A percentile compares a stretch with the other conserved stretches of the same genome.
These are phyloP conservation scores for Trametes versicolor DNA, from an alignment of 1,284 basidiomycete genomes.

Conservation along the genomic window DNA sequence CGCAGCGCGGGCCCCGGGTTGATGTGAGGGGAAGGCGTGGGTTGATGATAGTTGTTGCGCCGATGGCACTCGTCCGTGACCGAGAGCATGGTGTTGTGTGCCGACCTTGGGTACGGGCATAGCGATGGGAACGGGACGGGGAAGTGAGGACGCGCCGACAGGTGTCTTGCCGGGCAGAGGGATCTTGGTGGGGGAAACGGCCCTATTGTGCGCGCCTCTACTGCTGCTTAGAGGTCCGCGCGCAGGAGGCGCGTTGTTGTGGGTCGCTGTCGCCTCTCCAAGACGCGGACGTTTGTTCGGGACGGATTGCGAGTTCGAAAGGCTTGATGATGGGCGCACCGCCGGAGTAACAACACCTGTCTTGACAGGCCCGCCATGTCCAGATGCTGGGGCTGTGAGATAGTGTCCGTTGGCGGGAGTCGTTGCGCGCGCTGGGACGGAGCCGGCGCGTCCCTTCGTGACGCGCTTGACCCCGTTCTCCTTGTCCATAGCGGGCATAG, in stretches of 20 bases:
- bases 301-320: conserved; percentile 49
- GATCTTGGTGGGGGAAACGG: conserved; percentile 59
- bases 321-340: conserved; percentile 60
- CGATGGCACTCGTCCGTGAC: conserved; percentile 55
- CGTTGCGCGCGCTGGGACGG: conserved; percentile 66
- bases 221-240: conserved; percentile 33
- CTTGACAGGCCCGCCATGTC: conserved; percentile 38
- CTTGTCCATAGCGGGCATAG: conserved; percentile 71
- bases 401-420: conserved; percentile 60
- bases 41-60: conserved; percentile 33
- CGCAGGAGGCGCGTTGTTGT: conserved; percentile 31
- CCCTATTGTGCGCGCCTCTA: conserved; percentile 31
- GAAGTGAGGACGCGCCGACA: conserved; percentile 46
- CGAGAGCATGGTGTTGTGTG: conserved; percentile 59
- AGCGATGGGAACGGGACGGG: conserved; percentile 47
- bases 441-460: conserved; percentile 53
- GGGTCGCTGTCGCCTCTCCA: conserved; percentile 47
- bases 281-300: conserved; percentile 69
- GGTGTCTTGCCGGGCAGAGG: conserved; percentile 47
- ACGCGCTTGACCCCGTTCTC: conserved; percentile 70
- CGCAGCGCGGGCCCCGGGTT: conserved; percentile 30
- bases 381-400: conserved; percentile 42
- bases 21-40: conserved; percentile 33
- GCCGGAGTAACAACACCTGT: conserved; percentile 65
- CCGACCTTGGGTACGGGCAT: conserved; percentile 59